Evolutionary conservation across 345 rosid genomes (phyloP), one percentile per base, ranked within the genome.

Genomic region (Eutrema japonicum): DNA sequence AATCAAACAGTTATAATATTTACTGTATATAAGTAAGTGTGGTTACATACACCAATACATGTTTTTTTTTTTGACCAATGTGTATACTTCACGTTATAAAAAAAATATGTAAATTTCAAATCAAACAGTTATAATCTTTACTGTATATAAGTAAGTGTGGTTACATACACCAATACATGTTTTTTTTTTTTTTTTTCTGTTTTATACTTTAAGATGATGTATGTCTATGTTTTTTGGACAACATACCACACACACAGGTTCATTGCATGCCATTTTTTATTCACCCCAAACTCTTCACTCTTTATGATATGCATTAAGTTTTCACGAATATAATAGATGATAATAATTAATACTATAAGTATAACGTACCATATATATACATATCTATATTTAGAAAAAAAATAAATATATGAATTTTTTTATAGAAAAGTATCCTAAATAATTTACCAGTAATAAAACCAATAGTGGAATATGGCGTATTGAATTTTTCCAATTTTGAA

Each of bases 251-350:
- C 41, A 52, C 16, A 7, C 10, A 54, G 49, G 29, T 66, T 51
- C 61, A 66, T 62, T 14, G 41, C 71, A 53, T 68, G 42, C 45
- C n/a, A 26, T 58, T 7, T 57, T n/a, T 29, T 7, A n/a, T 6
- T 4, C 47, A 30, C 52, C 29, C 64, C 62, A 40, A 14, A 9
- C 43, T 56, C 4, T 56, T 33, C 42, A 40, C 47, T 59, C 14
- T 38, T 59, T 59, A 3, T 11, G 7, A 14, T 46, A 14, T 14
- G 16, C 46, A 37, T 18, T 58, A 18, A 22, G 10, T 55, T 35
- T 43, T 40, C 49, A 41, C 32, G 64, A 38, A 26, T 46, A 61
- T 3, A 7, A 42, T 42, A 41, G n/a, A 3, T 60, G 48, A 32
- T 32, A 22, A 40, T 22, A 41, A 10, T 8, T 38, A 57, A 11